Evolutionary conservation across 768 basidiomycete species (phyloP).

Genomic region (Crucibulum laeve): DNA sequence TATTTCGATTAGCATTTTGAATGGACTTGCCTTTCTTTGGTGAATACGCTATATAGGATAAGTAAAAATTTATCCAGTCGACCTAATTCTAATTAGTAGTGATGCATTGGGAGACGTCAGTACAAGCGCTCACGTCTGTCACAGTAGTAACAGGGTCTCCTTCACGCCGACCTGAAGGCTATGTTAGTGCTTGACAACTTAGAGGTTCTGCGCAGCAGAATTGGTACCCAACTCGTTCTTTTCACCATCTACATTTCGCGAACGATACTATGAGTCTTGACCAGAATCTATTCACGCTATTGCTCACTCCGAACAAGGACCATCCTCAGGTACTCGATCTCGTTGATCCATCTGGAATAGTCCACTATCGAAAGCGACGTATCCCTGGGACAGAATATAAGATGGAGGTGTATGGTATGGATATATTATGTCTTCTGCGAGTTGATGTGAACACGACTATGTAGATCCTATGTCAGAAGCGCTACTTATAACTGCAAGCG

Average conservation of each 20-base stretch:
- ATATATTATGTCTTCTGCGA: neutral
- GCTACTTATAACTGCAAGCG: constrained; percentile 62
- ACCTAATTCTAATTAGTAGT: too few relatives aligned
- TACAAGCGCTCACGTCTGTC: too few relatives aligned
- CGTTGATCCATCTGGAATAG: constrained; percentile 53
- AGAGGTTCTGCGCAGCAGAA: too few relatives aligned
- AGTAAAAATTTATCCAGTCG: too few relatives aligned
- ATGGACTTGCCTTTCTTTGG: too few relatives aligned
- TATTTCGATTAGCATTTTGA: too few relatives aligned
- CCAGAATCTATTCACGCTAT: constrained; percentile 81
- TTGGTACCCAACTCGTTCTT: constrained; percentile 6
- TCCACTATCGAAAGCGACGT: constrained; percentile 73
- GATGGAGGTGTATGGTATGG: constrained; percentile 64
- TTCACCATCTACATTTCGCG: constrained; percentile 7
- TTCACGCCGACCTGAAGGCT: too few relatives aligned
- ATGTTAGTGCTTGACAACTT: neutral
- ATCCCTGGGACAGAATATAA: constrained; percentile 51
- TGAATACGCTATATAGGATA: too few relatives aligned
- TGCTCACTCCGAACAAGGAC: constrained; percentile 54
- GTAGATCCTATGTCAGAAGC: constrained; percentile 72
- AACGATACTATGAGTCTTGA: constrained; percentile 66
- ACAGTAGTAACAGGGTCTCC: too few relatives aligned
- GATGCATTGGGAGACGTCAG: too few relatives aligned
- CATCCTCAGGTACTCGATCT: constrained; percentile 66
- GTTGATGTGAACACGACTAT: neutral